These are phyloP conservation scores for Aurinia saxatilis DNA, from an alignment of 345 rosid genomes.

Conservation along the genomic window DNA sequence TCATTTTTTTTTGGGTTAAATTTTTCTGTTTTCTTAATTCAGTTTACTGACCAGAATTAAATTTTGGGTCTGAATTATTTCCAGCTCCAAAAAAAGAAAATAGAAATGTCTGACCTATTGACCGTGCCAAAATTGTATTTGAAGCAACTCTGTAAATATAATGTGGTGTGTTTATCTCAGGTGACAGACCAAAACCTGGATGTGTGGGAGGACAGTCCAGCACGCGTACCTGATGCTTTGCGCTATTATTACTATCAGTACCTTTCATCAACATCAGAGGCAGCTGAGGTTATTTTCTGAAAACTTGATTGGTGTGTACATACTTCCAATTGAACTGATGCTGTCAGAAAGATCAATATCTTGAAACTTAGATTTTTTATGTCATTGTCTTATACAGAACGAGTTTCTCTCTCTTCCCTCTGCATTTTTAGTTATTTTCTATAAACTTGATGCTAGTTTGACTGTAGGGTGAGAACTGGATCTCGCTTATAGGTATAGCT, in stretches of 20 bases:
- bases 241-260: constrained; percentile 95
- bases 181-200: constrained; percentile 91
- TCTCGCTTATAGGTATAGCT: not conserved
- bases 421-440: constrained; percentile 1
- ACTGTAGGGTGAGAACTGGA: not conserved
- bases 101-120: not conserved
- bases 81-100: not conserved
- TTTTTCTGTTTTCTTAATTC: not conserved
- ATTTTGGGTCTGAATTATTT: not conserved
- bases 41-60: not conserved
- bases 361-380: constrained; percentile 7
- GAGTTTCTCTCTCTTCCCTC: not conserved
- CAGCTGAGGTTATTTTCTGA: constrained; percentile 67
- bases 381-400: not conserved
- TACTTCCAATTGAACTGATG: constrained; percentile 5
- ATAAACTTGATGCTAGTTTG: not conserved
- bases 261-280: constrained; percentile 89
- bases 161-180: constrained; percentile 38
- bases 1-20: not conserved
- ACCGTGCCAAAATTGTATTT: not conserved
- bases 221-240: constrained; percentile 83
- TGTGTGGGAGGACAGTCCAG: constrained; percentile 80
- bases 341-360: constrained; percentile 2
- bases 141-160: not conserved
- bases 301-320: not conserved